Percentiles rank a stretch among this genome's conserved stretches.
Evolutionary conservation across 352 stramenopile species (phyloP).

Genomic region (Globisporangium alternatum): DNA sequence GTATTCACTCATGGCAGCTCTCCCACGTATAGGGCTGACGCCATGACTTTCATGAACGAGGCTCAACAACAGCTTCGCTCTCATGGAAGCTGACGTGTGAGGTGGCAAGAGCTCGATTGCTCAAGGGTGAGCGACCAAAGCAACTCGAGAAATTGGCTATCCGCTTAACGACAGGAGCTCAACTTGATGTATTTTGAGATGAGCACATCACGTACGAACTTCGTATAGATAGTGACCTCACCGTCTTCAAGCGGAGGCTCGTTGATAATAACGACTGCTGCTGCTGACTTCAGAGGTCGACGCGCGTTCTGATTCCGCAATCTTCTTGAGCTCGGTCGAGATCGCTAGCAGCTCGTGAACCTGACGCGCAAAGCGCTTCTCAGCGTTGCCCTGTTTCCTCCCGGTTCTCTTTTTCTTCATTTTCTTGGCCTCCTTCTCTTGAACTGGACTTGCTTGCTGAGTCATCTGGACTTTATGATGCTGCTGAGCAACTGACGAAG

Average conservation of each 20-base stretch:
- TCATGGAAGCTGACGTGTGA: no score
- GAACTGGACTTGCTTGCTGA: not conserved
- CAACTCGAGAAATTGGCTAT: no score
- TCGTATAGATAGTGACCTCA: no score
- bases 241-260: no score
- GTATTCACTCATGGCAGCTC: not conserved
- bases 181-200: no score
- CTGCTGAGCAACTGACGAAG: not conserved
- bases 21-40: not conserved
- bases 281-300: not conserved
- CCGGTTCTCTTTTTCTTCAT: constrained; percentile 1
- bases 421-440: not conserved
- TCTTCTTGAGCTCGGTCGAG: constrained; percentile 4
- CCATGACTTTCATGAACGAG: no score
- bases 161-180: no score
- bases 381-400: not conserved
- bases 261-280: not conserved
- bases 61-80: not conserved
- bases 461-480: not conserved
- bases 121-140: no score
- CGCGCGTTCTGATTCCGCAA: not conserved
- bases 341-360: constrained; percentile 12
- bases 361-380: constrained; percentile 8
- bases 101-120: no score
- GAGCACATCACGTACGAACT: no score